Percentiles rank a stretch among this genome's conserved stretches.
phyloP scores from a whole-genome alignment of 805 yeast genomes.

The Brettanomyces custersianus region DNA sequence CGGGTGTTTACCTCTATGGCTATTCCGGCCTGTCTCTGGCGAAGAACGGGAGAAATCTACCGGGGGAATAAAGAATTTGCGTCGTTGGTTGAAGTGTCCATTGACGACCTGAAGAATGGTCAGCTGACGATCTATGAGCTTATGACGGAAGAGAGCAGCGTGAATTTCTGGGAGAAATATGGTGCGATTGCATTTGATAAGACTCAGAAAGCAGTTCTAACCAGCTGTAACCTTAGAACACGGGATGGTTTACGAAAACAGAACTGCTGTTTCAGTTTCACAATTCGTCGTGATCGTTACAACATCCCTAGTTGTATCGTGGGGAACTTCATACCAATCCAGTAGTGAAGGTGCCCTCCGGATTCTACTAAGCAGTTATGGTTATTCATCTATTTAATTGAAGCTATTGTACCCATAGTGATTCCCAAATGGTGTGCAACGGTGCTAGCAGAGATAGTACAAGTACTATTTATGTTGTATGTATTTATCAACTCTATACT shows the following conservation, averaged over 20 bases:
- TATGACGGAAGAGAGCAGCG: constrained; percentile 94
- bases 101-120: constrained; percentile 89
- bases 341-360: constrained; percentile 11
- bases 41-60: constrained; percentile 93
- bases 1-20: constrained; percentile 96
- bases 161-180: constrained; percentile 94
- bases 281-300: constrained; percentile 84
- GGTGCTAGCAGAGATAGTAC: too few species aligned
- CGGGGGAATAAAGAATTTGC: constrained; percentile 96
- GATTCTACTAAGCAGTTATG: too few species aligned
- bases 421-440: too few species aligned
- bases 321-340: constrained; percentile 86
- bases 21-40: constrained; percentile 94
- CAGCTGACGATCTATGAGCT: constrained; percentile 85
- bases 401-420: too few species aligned
- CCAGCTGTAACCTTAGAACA: constrained; percentile 81
- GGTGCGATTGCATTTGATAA: constrained; percentile 95
- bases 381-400: too few species aligned
- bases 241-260: constrained; percentile 72
- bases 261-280: constrained; percentile 89
- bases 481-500: background rate
- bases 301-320: constrained; percentile 95
- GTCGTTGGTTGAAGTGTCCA: constrained; percentile 76
- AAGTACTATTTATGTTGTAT: background rate
- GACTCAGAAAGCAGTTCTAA: constrained; percentile 89